A percentile compares a stretch with the other conserved stretches of the same genome.
Conservation (phyloP, 345 rosid genomes). For the Gossypium australe region DNA sequence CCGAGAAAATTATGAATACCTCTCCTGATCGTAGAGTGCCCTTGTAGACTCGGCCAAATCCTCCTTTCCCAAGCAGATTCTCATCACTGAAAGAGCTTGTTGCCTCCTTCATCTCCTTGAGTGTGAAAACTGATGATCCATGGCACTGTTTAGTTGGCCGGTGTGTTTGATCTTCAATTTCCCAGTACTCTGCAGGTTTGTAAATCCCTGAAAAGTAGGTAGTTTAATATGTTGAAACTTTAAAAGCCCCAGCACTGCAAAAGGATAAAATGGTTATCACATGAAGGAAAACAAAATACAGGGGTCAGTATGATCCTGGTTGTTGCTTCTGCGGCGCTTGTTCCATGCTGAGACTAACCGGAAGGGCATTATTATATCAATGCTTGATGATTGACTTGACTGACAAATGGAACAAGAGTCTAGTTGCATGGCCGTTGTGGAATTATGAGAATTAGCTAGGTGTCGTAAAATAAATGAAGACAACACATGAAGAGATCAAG, state of each 20-base stretch:
- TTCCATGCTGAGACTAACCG: slow-evolving; percentile 86
- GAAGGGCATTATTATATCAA: slow-evolving; percentile 52
- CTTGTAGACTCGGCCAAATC: slow-evolving; percentile 83
- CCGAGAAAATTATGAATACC: slow-evolving; percentile 31
- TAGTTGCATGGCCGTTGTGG: slow-evolving; percentile 5
- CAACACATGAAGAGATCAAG: not conserved
- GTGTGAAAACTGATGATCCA: slow-evolving; percentile 73
- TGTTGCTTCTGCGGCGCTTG: slow-evolving; percentile 85
- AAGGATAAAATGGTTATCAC: slow-evolving; percentile 19
- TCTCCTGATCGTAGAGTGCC: slow-evolving; percentile 81
- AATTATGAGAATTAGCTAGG: slow-evolving; percentile 5
- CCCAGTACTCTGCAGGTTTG: slow-evolving; percentile 64
- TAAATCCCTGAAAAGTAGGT: slow-evolving; percentile 56
- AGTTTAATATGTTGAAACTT: slow-evolving; percentile 8
- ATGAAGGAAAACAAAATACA: slow-evolving; percentile 50
- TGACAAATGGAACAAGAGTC: not conserved
- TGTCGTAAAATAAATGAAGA: slow-evolving; percentile 9
- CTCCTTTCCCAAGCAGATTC: slow-evolving; percentile 79
- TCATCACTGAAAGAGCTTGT: slow-evolving; percentile 67
- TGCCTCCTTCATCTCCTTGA: slow-evolving; percentile 90
- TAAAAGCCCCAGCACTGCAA: not conserved
- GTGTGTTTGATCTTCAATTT: slow-evolving; percentile 50
- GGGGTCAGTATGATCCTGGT: slow-evolving; percentile 71
- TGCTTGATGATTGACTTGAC: slow-evolving; percentile 12
- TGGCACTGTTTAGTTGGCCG: slow-evolving; percentile 44